Evolutionary conservation across 345 rosid species (phyloP), one percentile per base, ranked within the genome.

Genomic region (Hirschfeldia incana): DNA sequence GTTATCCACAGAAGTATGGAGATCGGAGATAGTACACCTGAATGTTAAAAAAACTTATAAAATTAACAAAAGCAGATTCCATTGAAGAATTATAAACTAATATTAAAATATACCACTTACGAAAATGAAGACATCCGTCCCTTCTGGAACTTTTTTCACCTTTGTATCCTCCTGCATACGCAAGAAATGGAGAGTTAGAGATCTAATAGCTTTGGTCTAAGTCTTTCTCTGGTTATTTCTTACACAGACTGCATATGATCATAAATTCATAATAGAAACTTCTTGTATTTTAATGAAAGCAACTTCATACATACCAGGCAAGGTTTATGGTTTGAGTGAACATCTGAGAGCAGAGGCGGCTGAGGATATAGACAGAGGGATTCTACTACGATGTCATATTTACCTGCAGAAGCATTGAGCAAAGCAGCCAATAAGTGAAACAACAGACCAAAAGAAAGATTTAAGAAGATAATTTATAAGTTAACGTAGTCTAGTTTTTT

Each of bases 1-100:
- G 10, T 13, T 79, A 60, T 91, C 92, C 97, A 21, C 98, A 94
- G 71, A 85, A 89, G 67, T 91, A 88, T 44, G 98, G 97, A 69
- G 97, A 94, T 82, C 98, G 97, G 49, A 94, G 90, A 86, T 94
- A 91, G 32, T 92, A 94, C 51, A 91, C 91, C 98, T 94, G 83
- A 68, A 76, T 46, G 66, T 29, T 39, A 21, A 8, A 79, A 39
- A 9, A 39, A 39, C 29, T 65, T 0, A 66, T 1, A 74, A 17
- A 3, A 17, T 16, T 16, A 27, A 6, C 3, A 53, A 29, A 27
- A 37, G 0, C 6, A 1, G n/a, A 1, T 12, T 62, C 10, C 3
- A 0, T 8, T 36, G 60, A 53, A 17, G 36, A 69, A 53, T 4
- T 51, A 62, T 62, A 44, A 12, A 64, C 5, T 53, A 0, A 75